phyloP scores from a whole-genome alignment of 306 rosid species.

The Prunus mira region DNA sequence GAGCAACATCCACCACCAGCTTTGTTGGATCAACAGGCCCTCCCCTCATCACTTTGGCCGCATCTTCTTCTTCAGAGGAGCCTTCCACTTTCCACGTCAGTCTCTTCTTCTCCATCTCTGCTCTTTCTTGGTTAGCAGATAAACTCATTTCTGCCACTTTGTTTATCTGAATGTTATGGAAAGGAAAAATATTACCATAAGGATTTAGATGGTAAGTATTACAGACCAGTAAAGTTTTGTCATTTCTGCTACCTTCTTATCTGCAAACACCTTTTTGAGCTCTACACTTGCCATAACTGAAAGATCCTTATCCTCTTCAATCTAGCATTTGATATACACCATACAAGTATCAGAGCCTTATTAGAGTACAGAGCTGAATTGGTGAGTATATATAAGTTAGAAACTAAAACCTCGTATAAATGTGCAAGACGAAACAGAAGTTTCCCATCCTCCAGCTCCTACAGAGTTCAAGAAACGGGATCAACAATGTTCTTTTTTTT shows the following conservation, averaged over 20 bases:
- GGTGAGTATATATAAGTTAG: background rate
- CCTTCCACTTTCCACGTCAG: slow-evolving; percentile 66
- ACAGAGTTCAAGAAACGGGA: slow-evolving; percentile 22
- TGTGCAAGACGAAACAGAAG: slow-evolving; percentile 78
- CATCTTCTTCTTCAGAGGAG: slow-evolving; percentile 31
- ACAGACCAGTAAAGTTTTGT: background rate
- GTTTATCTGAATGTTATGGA: slow-evolving; percentile 42
- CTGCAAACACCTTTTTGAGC: slow-evolving; percentile 52
- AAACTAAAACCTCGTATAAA: slow-evolving; percentile 58
- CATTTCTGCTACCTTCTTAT: slow-evolving; percentile 51
- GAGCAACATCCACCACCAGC: slow-evolving; percentile 58
- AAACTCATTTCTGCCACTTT: slow-evolving; percentile 56
- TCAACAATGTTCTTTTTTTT: background rate
- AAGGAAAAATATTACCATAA: background rate
- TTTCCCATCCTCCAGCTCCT: slow-evolving; percentile 64
- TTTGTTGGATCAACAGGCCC: slow-evolving; percentile 58
- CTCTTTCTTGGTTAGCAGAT: slow-evolving; percentile 74
- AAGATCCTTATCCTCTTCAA: slow-evolving; percentile 57
- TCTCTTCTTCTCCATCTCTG: slow-evolving; percentile 71
- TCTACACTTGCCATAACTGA: slow-evolving; percentile 57
- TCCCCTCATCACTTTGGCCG: slow-evolving; percentile 41
- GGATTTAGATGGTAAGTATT: background rate
- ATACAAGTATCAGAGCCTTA: background rate
- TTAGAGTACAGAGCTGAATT: background rate
- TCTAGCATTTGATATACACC: slow-evolving; percentile 35